Evolutionary conservation across 2,329 filamentous ascomycete species (phyloP).

Genomic region (Didymella glomerata): DNA sequence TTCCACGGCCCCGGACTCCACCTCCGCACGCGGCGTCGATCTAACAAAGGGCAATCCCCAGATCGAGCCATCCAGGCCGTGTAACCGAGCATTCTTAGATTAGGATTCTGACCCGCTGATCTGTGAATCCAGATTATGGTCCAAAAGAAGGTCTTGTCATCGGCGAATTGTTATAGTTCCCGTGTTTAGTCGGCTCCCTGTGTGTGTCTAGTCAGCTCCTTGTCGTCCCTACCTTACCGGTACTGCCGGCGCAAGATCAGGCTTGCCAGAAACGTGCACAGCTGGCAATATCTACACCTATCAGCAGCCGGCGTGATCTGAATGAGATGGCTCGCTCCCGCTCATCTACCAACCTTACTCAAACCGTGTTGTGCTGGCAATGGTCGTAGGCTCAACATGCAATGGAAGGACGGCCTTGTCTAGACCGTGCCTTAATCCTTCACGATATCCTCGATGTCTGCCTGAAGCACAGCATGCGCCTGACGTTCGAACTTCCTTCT

Average conservation of each 20-base stretch:
- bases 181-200: background rate
- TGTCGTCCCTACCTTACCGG: background rate
- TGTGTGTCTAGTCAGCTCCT: background rate
- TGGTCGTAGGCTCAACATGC: background rate
- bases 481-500: background rate
- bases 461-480: background rate
- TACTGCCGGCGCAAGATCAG: background rate
- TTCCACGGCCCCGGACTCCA: background rate
- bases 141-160: background rate
- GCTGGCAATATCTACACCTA: background rate
- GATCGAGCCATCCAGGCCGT: background rate
- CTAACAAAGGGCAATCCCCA: background rate
- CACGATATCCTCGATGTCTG: background rate
- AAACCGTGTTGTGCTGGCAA: background rate
- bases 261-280: background rate
- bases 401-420: background rate
- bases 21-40: slow-evolving; percentile 1
- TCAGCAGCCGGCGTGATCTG: background rate
- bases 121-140: background rate
- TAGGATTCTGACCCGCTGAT: background rate
- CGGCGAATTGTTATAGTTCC: background rate
- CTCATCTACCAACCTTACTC: background rate
- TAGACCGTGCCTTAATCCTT: background rate
- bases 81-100: background rate
- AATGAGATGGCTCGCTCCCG: background rate